Evolutionary conservation across 2,329 filamentous ascomycete species (phyloP), one percentile per base, ranked within the genome.

Genomic region (Cryphonectria parasitica): DNA sequence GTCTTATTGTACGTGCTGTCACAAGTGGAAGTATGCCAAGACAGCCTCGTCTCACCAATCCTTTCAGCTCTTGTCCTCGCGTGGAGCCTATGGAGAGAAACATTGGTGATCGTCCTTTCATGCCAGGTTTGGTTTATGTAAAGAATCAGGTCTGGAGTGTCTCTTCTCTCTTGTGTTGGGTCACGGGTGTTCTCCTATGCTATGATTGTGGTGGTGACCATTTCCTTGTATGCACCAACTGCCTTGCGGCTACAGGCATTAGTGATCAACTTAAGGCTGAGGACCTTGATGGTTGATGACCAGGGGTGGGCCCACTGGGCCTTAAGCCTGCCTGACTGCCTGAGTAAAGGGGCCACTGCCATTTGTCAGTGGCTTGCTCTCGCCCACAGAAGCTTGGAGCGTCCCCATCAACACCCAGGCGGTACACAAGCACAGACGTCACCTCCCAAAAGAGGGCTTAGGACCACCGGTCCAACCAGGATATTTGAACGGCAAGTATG

Each of bases 301-400:
- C 45, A n/a, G 45, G 45, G 22, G 3, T 34, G 34, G 7, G 7
- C 45, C 45, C 1, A 7, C 15, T 39, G 36, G 13, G 15, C 52
- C 1, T 60, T 6, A 3, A 34, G 34, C 34, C 49, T 6, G 19
- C 11, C 11, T n/a, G n/a, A n/a, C 61, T 36, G 34, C 11, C 36
- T 69, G 67, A 69, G 67, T 64, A 69, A 69, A 69, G n/a, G 36
- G 49, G 61, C 61, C 10, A 56, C 39, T 52, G 52, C 64, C 34
- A 72, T 70, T 69, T 64, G 70, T 69, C 67, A 67, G 67, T 62
- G 65, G 49, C 65, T 62, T 22, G 62, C 62, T 64, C 54, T 39
- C 52, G 63, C 61, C 45, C 39, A 31, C 54, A 19, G 54, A 31
- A 31, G 25, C 54, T 31, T 58, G 25, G 15, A 28, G 52, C n/a